These are phyloP conservation scores for Austroboletus niveus DNA, from an alignment of 1,284 basidiomycete species.

Conservation along the genomic window DNA sequence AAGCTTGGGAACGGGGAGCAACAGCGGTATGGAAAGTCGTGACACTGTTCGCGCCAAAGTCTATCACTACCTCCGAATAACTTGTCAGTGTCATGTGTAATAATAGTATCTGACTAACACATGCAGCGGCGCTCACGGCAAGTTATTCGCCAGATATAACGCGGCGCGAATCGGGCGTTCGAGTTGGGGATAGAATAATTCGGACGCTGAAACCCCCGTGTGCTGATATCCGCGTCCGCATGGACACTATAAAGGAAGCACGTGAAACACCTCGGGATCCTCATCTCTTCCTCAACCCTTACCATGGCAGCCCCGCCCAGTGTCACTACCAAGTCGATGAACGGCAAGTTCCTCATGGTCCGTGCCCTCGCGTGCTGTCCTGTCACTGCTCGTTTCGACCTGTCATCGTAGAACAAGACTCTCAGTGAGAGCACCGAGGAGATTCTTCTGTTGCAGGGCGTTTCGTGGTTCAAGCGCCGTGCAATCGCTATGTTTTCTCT, in stretches of 20 bases:
- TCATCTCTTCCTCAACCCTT: background rate
- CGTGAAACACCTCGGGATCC: background rate
- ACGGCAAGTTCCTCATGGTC: conserved; percentile 45
- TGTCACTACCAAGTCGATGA: conserved; percentile 44
- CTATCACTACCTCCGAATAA: background rate
- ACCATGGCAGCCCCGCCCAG: conserved; percentile 49
- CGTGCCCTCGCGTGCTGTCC: background rate
- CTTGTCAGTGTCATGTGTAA: too few relatives aligned
- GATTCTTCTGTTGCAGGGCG: conserved; percentile 50
- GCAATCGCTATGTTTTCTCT: conserved; percentile 41
- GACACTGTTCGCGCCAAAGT: conserved; percentile 56
- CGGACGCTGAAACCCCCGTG: background rate
- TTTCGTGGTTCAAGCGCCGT: conserved; percentile 47
- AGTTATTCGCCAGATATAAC: too few relatives aligned
- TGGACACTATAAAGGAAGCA: conserved; percentile 10
- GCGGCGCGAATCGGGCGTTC: too few relatives aligned
- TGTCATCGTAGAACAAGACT: conserved; percentile 27
- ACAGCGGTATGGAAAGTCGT: conserved; percentile 75
- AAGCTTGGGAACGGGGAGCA: conserved; percentile 83
- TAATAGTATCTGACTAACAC: too few relatives aligned
- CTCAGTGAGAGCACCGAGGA: conserved; percentile 46
- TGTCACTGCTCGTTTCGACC: conserved; percentile 1
- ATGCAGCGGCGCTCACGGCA: too few relatives aligned
- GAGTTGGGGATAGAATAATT: too few relatives aligned
- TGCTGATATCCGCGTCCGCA: background rate